Percentiles rank a stretch among this genome's conserved stretches.
Conservation (phyloP, 2,329 filamentous ascomycete species). For the Metarhizium robertsii region DNA sequence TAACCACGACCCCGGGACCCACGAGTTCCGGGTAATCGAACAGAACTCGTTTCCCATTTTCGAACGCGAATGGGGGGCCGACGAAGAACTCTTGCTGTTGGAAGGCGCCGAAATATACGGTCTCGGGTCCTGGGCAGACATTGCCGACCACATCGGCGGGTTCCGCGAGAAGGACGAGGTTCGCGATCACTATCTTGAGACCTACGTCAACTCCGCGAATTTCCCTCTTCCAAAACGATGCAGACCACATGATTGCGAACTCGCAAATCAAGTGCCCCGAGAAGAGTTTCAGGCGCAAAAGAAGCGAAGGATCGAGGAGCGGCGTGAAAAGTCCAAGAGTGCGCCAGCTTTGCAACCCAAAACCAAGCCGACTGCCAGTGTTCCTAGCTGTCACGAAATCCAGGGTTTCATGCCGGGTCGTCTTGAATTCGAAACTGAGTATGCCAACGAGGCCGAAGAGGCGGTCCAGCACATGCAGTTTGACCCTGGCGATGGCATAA, state of each 20-base stretch:
- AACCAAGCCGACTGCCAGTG: slow-evolving; percentile 90
- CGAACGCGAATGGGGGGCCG: slow-evolving; percentile 88
- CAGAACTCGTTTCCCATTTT: slow-evolving; percentile 98
- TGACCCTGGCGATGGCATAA: slow-evolving; percentile 88
- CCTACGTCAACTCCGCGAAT: slow-evolving; percentile 71
- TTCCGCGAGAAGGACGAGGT: slow-evolving; percentile 94
- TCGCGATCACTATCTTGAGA: slow-evolving; percentile 82
- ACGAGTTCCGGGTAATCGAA: slow-evolving; percentile 89
- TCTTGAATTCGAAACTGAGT: slow-evolving; percentile 94
- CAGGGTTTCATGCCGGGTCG: slow-evolving; percentile 98
- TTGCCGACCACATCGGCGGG: slow-evolving; percentile 94
- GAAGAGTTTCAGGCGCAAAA: slow-evolving; percentile 91
- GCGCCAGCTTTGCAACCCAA: slow-evolving; percentile 78
- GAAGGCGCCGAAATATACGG: slow-evolving; percentile 96
- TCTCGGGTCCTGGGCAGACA: slow-evolving; percentile 93
- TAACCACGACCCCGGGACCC: slow-evolving; percentile 76
- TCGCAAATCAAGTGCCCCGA: slow-evolving; percentile 72
- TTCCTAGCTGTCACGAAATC: slow-evolving; percentile 94
- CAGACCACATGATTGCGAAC: slow-evolving; percentile 68
- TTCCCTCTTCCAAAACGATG: slow-evolving; percentile 86
- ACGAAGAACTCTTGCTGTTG: slow-evolving; percentile 86
- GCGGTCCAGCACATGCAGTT: slow-evolving; percentile 98
- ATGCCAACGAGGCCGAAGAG: slow-evolving; percentile 96
- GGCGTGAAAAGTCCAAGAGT: slow-evolving; percentile 78
- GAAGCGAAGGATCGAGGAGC: slow-evolving; percentile 86